These are phyloP conservation scores for Dipteronia sinensis DNA, from an alignment of 345 rosid genomes.

Conservation along the genomic window DNA sequence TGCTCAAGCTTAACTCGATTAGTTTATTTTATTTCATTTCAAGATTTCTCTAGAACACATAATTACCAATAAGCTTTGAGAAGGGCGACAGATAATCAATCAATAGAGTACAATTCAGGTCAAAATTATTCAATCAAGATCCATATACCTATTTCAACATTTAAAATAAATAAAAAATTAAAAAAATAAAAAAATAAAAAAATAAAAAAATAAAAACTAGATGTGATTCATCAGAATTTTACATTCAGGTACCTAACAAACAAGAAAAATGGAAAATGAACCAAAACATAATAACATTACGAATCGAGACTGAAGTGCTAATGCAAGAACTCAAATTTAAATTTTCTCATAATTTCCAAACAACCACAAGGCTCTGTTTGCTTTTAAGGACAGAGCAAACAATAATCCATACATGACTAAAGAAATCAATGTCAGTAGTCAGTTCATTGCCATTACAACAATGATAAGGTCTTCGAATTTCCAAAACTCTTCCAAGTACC, in stretches of 20 bases:
- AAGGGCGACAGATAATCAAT: not conserved
- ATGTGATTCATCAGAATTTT: not conserved
- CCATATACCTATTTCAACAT: not conserved
- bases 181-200: not conserved
- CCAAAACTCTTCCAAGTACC: not conserved
- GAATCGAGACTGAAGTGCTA: not conserved
- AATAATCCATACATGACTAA: not conserved
- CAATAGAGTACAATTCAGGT: not conserved
- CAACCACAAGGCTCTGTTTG: conserved; percentile 5
- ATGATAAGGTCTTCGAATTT: not conserved
- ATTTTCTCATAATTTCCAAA: not conserved
- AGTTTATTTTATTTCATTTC: not conserved
- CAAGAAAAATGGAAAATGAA: not conserved
- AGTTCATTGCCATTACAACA: not conserved
- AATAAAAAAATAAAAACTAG: not conserved
- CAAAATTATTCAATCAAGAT: not conserved
- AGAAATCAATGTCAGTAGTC: not conserved
- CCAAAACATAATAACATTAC: not conserved
- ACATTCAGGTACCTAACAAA: not conserved
- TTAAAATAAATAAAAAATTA: not conserved
- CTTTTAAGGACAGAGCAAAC: not conserved
- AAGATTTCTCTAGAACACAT: not conserved
- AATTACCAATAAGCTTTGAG: not conserved
- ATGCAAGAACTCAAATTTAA: not conserved
- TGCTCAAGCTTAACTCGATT: not conserved